Evolutionary conservation across 176 grass and related monocot genomes (phyloP), one percentile per base, ranked within the genome.

Genomic region (Alopecurus myosuroides): DNA sequence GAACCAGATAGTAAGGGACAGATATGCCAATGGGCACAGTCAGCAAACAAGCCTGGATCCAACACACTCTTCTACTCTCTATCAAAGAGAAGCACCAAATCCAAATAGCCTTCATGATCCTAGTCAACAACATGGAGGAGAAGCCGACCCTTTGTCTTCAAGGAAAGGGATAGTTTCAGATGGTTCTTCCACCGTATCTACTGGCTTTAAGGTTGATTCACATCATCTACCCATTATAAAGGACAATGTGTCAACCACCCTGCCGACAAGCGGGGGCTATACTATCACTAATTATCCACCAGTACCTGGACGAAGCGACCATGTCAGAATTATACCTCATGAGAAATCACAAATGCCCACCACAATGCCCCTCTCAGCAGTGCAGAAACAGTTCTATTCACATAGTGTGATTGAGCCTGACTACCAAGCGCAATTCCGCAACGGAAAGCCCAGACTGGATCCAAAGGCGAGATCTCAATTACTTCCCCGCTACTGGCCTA

Each of bases 401-500:
- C 90, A 88, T 22, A 50, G 44, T 79, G 83, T 89, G 45, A 70
- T 84, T 19, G 91, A 88, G 57, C 75, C 50, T 11, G 88, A 92
- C 19, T 66, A 70, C 61, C 93, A 92, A 87, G 77, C 77, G 11
- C 90, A 97, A 33, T 46, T 97, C 71, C 90, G 91, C 60, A 97
- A 94, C 79, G 92, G 92, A 86, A 99, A 92, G 69, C 84, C 91
- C 30, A 79, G 93, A 89, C 70, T 99, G 81, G 97, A 99, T 90
- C 46, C 80, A 37, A 85, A 89, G 40, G 86, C 86, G 31, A 93
- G 97, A 51, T 78, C 94, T 64, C 90, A 99, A 31, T 89, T 99
- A 78, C 92, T 99, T 83, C 91, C 97, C 20, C 97, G 97, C 57
- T 92, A 99, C 88, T 94, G 97, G 97, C 97, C 97, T 46, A 99